These are phyloP conservation scores for Populus hybrid DNA, from an alignment of 441 rosid species.

Conservation along the genomic window DNA sequence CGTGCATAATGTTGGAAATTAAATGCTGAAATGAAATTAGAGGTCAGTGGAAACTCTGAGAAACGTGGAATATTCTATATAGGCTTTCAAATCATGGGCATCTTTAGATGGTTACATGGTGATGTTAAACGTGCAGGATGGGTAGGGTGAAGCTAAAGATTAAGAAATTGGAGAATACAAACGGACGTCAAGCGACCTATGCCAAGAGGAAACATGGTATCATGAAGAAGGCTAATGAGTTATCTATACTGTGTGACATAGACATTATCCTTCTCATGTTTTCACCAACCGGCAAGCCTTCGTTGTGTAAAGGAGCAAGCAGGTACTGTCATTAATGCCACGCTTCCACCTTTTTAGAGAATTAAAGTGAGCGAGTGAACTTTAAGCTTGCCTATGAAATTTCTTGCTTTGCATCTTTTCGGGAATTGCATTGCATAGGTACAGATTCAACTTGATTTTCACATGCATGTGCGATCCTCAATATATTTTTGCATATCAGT, in stretches of 20 bases:
- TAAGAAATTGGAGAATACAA: constrained; percentile 59
- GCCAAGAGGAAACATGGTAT: constrained; percentile 75
- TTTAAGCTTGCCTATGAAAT: not conserved
- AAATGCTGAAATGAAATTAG: not conserved
- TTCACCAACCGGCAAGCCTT: constrained; percentile 70
- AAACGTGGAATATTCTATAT: not conserved
- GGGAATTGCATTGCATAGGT: not conserved
- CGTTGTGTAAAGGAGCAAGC: constrained; percentile 54
- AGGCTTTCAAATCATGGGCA: constrained; percentile 7
- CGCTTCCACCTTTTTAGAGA: not conserved
- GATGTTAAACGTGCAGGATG: constrained; percentile 48
- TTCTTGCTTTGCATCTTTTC: not conserved
- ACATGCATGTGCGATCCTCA: not conserved
- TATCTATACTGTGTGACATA: constrained; percentile 68
- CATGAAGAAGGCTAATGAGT: constrained; percentile 70
- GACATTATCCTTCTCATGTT: constrained; percentile 81
- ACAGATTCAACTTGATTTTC: not conserved
- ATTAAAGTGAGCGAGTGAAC: not conserved
- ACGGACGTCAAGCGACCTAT: constrained; percentile 72
- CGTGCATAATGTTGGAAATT: not conserved
- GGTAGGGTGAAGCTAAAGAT: constrained; percentile 88
- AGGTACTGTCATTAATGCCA: constrained; percentile 36
- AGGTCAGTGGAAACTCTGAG: not conserved
- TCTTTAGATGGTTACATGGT: constrained; percentile 11
- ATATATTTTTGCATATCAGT: not conserved